Conservation (phyloP, 306 rosid genomes). For the Malus orientalis region DNA sequence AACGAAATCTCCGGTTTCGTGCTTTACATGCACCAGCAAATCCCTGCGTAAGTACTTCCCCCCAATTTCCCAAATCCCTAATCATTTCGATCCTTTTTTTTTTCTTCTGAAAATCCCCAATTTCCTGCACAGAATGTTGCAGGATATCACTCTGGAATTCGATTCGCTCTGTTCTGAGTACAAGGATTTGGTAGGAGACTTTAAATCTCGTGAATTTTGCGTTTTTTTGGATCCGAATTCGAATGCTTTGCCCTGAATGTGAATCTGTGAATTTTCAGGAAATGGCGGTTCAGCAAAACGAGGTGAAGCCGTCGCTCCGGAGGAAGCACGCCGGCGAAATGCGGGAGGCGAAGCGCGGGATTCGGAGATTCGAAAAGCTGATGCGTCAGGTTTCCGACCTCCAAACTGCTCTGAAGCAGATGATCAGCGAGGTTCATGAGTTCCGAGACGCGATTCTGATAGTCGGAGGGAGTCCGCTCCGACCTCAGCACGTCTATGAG, state of each 20-base stretch:
- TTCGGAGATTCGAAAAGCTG: constrained; percentile 64
- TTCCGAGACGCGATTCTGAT: constrained; percentile 47
- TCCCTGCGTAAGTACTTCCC: constrained; percentile 57
- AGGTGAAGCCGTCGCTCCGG: constrained; percentile 48
- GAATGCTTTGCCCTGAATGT: neutral
- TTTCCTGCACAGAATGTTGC: constrained; percentile 41
- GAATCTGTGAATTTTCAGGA: constrained; percentile 34
- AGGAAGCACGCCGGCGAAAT: constrained; percentile 52
- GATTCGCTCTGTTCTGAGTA: constrained; percentile 42
- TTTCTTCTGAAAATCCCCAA: neutral
- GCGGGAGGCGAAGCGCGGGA: constrained; percentile 72
- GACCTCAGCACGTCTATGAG: constrained; percentile 63
- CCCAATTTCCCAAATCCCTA: neutral
- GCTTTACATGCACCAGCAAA: constrained; percentile 87
- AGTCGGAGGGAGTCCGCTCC: constrained; percentile 67
- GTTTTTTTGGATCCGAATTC: neutral
- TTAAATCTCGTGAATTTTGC: constrained; percentile 5
- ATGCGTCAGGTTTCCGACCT: constrained; percentile 46
- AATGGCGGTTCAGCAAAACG: constrained; percentile 28
- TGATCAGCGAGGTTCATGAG: constrained; percentile 37
- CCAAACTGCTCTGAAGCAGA: constrained; percentile 52
- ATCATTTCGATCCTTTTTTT: neutral
- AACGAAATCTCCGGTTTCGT: constrained; percentile 61
- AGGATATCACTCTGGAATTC: constrained; percentile 63
- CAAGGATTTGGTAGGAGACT: constrained; percentile 45